These are phyloP conservation scores for Thamnidium elegans DNA, from an alignment of 192 early-diverging fungal genomes.

Conservation along the genomic window DNA sequence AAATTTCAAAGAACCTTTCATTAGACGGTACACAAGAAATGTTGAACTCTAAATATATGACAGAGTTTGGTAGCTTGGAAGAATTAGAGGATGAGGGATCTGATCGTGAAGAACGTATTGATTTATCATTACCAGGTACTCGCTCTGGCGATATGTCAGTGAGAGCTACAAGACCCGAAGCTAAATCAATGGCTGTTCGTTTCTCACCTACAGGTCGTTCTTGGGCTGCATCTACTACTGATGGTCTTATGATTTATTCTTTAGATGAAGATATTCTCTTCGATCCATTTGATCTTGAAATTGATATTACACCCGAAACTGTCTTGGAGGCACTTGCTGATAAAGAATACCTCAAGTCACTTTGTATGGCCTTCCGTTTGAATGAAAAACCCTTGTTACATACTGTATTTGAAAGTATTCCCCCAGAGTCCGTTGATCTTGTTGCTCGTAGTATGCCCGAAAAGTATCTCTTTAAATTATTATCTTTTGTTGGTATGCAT, in stretches of 20 bases:
- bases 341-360: conserved; percentile 79
- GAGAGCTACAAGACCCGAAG: conserved; percentile 74
- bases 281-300: conserved; percentile 98
- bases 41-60: conserved; percentile 90
- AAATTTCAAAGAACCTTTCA: conserved; percentile 88
- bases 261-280: conserved; percentile 91
- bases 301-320: conserved; percentile 90
- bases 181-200: conserved; percentile 78
- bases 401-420: conserved; percentile 77
- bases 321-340: conserved; percentile 72
- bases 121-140: conserved; percentile 85
- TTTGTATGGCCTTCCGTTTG: conserved; percentile 92
- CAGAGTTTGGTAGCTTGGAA: conserved; percentile 86
- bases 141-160: conserved; percentile 78
- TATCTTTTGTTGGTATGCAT: conserved; percentile 76
- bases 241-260: conserved; percentile 94
- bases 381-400: conserved; percentile 81
- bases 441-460: conserved; percentile 79
- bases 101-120: conserved; percentile 82
- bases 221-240: conserved; percentile 95
- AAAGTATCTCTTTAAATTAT: conserved; percentile 82
- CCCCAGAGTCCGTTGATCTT: conserved; percentile 69
- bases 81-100: conserved; percentile 82
- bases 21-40: conserved; percentile 90
- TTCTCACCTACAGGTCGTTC: conserved; percentile 94